A percentile compares a stretch with the other conserved stretches of the same genome.
Conservation (phyloP, 768 basidiomycete genomes). For the Austroboletus eburneus region DNA sequence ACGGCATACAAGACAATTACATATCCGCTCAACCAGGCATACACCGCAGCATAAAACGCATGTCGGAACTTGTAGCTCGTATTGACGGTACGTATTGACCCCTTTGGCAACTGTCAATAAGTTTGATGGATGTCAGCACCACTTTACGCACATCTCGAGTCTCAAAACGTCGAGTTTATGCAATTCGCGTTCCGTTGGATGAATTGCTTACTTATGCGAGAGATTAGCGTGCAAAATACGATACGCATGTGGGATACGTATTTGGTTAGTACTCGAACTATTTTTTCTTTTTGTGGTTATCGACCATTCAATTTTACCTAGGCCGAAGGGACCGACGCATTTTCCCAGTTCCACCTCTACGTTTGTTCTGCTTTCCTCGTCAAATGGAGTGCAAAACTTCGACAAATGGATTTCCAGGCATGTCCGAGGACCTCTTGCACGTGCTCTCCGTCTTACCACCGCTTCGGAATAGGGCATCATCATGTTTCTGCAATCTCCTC, state of each 20-base stretch:
- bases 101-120: neutral
- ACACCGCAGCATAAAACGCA: constrained; percentile 85
- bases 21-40: constrained; percentile 97
- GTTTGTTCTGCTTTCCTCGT: constrained; percentile 98
- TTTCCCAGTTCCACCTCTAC: constrained; percentile 97
- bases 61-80: constrained; percentile 88
- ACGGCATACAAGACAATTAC: constrained; percentile 99
- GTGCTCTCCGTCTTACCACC: neutral
- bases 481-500: constrained; percentile 94
- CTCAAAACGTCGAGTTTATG: constrained; percentile 97
- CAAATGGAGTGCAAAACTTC: constrained; percentile 89
- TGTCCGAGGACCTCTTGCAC: constrained; percentile 14
- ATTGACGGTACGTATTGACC: constrained; percentile 68
- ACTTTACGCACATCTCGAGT: constrained; percentile 78
- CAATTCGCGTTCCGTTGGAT: constrained; percentile 99
- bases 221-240: constrained; percentile 94
- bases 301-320: constrained; percentile 30
- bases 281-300: neutral
- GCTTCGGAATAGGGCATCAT: constrained; percentile 75
- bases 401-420: constrained; percentile 98
- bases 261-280: constrained; percentile 53
- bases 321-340: constrained; percentile 97
- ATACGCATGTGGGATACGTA: constrained; percentile 99
- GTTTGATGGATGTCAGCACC: constrained; percentile 51
- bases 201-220: constrained; percentile 98